These are phyloP conservation scores for Multifurca ochricompacta DNA, from an alignment of 768 basidiomycete genomes.

Conservation along the genomic window DNA sequence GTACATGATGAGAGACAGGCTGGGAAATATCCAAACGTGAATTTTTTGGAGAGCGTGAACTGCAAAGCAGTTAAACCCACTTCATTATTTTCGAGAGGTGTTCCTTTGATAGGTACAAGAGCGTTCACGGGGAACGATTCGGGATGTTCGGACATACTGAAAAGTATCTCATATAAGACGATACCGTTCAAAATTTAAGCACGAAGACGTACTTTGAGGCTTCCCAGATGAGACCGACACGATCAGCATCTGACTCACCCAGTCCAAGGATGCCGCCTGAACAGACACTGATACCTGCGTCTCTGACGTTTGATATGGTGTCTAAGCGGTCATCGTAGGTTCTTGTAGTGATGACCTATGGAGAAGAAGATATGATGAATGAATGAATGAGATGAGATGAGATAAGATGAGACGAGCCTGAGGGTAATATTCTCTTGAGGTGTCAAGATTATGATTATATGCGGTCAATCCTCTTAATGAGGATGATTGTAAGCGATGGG, in stretches of 20 bases:
- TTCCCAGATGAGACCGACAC: slow-evolving; percentile 91
- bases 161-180: slow-evolving; percentile 1
- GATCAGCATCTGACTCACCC: slow-evolving; percentile 83
- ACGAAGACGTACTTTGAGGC: slow-evolving; percentile 67
- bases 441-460: slow-evolving; percentile 98
- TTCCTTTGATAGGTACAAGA: slow-evolving; percentile 90
- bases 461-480: slow-evolving; percentile 78
- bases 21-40: slow-evolving; percentile 26
- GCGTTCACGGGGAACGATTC: slow-evolving; percentile 99
- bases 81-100: slow-evolving; percentile 87
- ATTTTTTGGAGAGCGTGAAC: background rate
- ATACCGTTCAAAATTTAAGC: slow-evolving; percentile 14
- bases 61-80: slow-evolving; percentile 33
- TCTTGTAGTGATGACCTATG: slow-evolving; percentile 83
- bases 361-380: background rate
- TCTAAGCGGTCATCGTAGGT: slow-evolving; percentile 89
- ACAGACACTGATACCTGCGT: slow-evolving; percentile 95
- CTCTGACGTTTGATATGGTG: slow-evolving; percentile 84
- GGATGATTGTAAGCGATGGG: background rate
- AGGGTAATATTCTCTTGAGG: slow-evolving; percentile 94
- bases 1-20: slow-evolving; percentile 74
- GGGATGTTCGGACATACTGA: slow-evolving; percentile 93
- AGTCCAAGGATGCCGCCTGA: slow-evolving; percentile 94
- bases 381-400: too few relatives aligned
- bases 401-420: too few relatives aligned